These are phyloP conservation scores for Daldinia vernicosa DNA, from an alignment of 495 filamentous ascomycete species.

Conservation along the genomic window DNA sequence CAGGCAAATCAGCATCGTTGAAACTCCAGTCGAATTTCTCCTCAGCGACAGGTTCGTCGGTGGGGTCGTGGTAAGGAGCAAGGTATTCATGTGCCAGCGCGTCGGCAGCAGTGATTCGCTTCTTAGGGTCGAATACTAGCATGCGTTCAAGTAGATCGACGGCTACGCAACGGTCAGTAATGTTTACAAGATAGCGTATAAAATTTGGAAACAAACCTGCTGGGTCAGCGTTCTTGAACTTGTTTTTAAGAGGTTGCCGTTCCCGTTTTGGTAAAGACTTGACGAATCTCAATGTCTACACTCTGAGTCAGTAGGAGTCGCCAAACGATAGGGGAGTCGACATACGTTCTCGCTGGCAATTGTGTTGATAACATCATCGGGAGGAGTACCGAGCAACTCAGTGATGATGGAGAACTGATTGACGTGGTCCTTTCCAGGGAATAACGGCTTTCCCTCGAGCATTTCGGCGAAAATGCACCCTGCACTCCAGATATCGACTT, in stretches of 20 bases:
- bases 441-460: conserved; percentile 97
- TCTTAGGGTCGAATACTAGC: conserved; percentile 97
- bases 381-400: conserved; percentile 95
- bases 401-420: conserved; percentile 99
- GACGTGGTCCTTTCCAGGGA: conserved; percentile 99
- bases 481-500: conserved; percentile 99
- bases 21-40: conserved; percentile 99
- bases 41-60: conserved; percentile 92
- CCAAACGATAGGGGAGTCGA: not conserved
- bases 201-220: conserved; percentile 66
- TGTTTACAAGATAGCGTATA: not conserved
- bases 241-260: conserved; percentile 85
- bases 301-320: conserved; percentile 17
- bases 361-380: conserved; percentile 97
- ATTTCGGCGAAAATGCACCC: conserved; percentile 99
- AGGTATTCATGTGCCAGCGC: conserved; percentile 93
- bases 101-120: conserved; percentile 83
- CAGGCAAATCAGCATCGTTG: conserved; percentile 96
- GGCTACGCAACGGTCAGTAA: conserved; percentile 60
- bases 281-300: conserved; percentile 92
- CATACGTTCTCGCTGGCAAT: conserved; percentile 98
- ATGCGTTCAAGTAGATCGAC: conserved; percentile 94
- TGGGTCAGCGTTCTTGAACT: conserved; percentile 97
- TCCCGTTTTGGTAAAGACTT: conserved; percentile 97
- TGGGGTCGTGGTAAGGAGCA: conserved; percentile 94